Evolutionary conservation across 2,329 filamentous ascomycete species (phyloP).

Genomic region (Chaetomium sp.): DNA sequence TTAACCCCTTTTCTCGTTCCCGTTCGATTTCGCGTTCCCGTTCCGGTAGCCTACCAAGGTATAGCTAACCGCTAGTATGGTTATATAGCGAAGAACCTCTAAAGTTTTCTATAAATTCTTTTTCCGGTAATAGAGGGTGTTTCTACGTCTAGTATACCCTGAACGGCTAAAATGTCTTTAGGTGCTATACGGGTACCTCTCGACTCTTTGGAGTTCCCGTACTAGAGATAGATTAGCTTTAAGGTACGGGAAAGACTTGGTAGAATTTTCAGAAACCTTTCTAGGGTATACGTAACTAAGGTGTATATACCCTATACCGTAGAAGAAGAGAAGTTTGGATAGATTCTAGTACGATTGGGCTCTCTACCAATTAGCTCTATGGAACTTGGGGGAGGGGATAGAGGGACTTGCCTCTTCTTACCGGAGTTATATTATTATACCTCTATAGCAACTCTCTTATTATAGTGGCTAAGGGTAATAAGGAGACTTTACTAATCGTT

Average conservation of each 20-base stretch:
- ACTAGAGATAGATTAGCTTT: conserved; percentile 24
- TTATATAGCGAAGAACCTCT: conserved; percentile 21
- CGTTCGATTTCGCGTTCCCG: conserved; percentile 21
- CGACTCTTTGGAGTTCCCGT: conserved; percentile 24
- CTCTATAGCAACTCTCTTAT: no score
- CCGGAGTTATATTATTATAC: no score
- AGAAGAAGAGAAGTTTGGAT: no score
- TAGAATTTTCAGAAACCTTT: conserved; percentile 22
- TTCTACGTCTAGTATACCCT: conserved; percentile 13
- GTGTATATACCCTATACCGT: no score
- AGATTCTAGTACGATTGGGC: no score
- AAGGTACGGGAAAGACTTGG: conserved; percentile 25
- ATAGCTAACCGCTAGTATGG: conserved; percentile 19
- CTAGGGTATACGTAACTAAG: no score
- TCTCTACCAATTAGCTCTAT: no score
- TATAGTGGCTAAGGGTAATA: no score
- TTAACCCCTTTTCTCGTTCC: conserved; percentile 23
- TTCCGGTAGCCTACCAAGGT: conserved; percentile 22
- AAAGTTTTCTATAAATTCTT: conserved; percentile 13
- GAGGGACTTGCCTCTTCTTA: no score
- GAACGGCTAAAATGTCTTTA: conserved; percentile 22
- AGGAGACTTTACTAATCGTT: no score
- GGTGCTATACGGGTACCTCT: conserved; percentile 23
- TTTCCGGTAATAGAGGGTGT: conserved; percentile 16
- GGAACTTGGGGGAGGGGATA: no score